Evolutionary conservation across 1,139 yeast genomes (phyloP).

Genomic region (Geotrichum fermentans): DNA sequence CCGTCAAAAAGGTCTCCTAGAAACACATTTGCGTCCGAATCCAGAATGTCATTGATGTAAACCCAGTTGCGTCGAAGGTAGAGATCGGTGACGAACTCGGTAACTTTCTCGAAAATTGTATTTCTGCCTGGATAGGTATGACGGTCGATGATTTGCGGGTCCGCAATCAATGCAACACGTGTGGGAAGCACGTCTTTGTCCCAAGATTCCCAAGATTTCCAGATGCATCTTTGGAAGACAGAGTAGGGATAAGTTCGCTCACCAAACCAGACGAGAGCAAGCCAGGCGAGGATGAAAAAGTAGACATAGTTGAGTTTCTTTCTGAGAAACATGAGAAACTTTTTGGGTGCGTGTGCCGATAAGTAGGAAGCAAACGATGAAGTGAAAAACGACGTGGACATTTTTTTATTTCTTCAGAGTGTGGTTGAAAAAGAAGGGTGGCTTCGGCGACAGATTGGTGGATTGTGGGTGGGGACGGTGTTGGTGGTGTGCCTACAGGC

Average conservation of each 20-base stretch:
- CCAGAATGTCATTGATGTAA: constrained; percentile 51
- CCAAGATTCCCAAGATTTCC: constrained; percentile 63
- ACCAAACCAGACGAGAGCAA: constrained; percentile 49
- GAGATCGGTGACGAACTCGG: constrained; percentile 54
- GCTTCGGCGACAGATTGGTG: no score
- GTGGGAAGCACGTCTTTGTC: constrained; percentile 33
- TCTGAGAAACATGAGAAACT: neutral
- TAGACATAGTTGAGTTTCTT: constrained; percentile 15
- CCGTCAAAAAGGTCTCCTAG: constrained; percentile 94
- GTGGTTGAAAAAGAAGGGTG: no score
- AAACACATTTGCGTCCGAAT: constrained; percentile 73
- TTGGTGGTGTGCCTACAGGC: no score
- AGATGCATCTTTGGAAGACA: constrained; percentile 50
- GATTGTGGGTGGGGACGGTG: no score
- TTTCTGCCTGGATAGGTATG: constrained; percentile 51
- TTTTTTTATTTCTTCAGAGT: no score
- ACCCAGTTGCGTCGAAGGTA: constrained; percentile 76
- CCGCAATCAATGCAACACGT: constrained; percentile 72
- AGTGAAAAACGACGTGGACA: neutral
- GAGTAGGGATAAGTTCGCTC: constrained; percentile 55
- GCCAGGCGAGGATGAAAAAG: constrained; percentile 42
- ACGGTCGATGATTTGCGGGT: constrained; percentile 85
- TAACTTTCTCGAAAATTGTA: constrained; percentile 31
- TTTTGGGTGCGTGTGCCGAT: constrained; percentile 1
- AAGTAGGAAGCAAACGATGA: neutral